phyloP scores from a whole-genome alignment of 148 eudicot genomes.

The Diospyros lotus region DNA sequence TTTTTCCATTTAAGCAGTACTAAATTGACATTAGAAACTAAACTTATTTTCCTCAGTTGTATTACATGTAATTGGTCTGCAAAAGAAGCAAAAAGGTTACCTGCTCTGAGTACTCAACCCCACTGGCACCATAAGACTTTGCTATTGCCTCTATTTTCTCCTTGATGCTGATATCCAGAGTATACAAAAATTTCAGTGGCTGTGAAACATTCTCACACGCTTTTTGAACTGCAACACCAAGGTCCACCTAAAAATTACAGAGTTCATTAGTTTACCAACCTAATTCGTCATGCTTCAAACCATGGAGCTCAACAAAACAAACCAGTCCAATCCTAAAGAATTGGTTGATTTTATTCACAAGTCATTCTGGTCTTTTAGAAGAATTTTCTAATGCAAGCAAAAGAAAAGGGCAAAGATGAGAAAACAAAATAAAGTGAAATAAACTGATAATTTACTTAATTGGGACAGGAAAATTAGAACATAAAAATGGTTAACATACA shows the following conservation, averaged over 20 bases:
- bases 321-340: too few species aligned
- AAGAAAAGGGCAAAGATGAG: too few species aligned
- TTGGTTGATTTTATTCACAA: too few species aligned
- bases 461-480: too few species aligned
- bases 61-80: background rate
- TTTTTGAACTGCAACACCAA: slow-evolving; percentile 91
- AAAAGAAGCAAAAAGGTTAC: slow-evolving; percentile 26
- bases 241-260: slow-evolving; percentile 63
- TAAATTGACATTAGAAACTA: background rate
- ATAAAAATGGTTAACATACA: too few species aligned
- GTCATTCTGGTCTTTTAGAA: too few species aligned
- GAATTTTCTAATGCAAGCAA: too few species aligned
- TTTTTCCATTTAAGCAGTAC: background rate
- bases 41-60: background rate
- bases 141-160: slow-evolving; percentile 99
- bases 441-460: too few species aligned
- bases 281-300: too few species aligned
- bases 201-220: slow-evolving; percentile 83
- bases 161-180: slow-evolving; percentile 79
- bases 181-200: slow-evolving; percentile 81
- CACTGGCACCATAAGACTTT: slow-evolving; percentile 94
- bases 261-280: slow-evolving; percentile 1
- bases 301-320: too few species aligned
- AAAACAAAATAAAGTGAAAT: too few species aligned
- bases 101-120: slow-evolving; percentile 94